These are phyloP conservation scores for Calocera cornea DNA, from an alignment of 768 basidiomycete genomes.

Conservation along the genomic window DNA sequence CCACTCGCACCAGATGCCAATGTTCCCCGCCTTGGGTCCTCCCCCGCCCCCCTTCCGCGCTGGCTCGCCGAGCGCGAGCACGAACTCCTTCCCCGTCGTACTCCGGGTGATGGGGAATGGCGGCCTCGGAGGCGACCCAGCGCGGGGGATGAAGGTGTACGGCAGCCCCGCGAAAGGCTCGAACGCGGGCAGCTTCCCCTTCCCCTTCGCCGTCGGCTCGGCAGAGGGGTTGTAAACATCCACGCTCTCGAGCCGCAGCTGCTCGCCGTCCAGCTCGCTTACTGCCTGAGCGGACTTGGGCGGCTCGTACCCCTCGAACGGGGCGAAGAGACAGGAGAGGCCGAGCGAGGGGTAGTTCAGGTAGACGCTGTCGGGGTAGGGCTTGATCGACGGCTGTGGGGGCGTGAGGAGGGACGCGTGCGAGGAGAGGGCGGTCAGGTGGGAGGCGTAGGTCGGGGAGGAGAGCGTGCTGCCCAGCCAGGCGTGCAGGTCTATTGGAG, in stretches of 20 bases:
- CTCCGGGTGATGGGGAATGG: constrained; percentile 32
- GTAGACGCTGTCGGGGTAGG: constrained; percentile 73
- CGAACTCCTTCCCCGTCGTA: constrained; percentile 67
- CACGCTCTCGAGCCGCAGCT: constrained; percentile 51
- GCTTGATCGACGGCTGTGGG: constrained; percentile 50
- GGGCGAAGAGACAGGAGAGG: constrained; percentile 65
- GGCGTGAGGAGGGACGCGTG: not conserved
- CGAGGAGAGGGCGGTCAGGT: not conserved
- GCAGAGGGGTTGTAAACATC: constrained; percentile 70
- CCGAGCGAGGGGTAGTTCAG: constrained; percentile 72
- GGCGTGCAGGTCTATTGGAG: not conserved
- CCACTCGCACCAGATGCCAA: constrained; percentile 94
- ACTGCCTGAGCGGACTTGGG: constrained; percentile 26
- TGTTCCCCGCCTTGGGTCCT: constrained; percentile 69
- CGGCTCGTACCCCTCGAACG: constrained; percentile 50
- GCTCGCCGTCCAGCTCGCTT: constrained; percentile 22
- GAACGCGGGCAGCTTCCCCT: constrained; percentile 28
- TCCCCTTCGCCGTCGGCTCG: constrained; percentile 23
- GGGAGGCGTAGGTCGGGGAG: not conserved
- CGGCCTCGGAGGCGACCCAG: not conserved
- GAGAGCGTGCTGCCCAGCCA: not conserved
- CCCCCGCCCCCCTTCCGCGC: constrained; percentile 80
- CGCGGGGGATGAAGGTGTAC: constrained; percentile 21
- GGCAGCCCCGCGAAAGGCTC: constrained; percentile 45
- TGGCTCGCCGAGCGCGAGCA: constrained; percentile 66